Conservation (phyloP, 257 asterid genomes). For the Agastache rugosa region DNA sequence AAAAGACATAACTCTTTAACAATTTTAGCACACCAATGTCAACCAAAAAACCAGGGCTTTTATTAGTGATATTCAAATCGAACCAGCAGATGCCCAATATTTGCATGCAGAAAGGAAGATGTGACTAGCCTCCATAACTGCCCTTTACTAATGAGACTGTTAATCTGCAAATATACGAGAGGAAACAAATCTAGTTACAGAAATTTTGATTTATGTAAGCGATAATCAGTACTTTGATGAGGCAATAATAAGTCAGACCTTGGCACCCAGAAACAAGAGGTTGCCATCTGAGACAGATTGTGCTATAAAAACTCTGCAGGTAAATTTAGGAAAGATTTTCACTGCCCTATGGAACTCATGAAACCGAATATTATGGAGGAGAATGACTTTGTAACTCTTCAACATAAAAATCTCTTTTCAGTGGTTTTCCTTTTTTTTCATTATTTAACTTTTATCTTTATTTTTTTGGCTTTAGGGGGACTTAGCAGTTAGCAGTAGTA, state of each 20-base stretch:
- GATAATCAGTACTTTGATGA: conserved; percentile 2
- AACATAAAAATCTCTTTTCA: conserved; percentile 7
- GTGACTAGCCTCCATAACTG: conserved; percentile 90
- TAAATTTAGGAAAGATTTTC: conserved; percentile 30
- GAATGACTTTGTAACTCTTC: conserved; percentile 11
- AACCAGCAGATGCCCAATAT: conserved; percentile 85
- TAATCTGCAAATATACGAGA: conserved; percentile 59
- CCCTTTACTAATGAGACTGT: conserved; percentile 82
- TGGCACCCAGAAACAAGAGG: conserved; percentile 83
- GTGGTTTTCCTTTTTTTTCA: background rate
- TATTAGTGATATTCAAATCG: conserved; percentile 38
- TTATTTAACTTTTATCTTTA: background rate
- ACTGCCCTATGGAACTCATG: conserved; percentile 14
- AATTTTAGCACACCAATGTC: conserved; percentile 23
- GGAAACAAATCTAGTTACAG: conserved; percentile 4
- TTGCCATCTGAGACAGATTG: conserved; percentile 72
- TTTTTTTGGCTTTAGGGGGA: background rate
- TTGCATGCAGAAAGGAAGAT: conserved; percentile 85
- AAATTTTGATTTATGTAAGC: conserved; percentile 27
- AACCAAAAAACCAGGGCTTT: conserved; percentile 5
- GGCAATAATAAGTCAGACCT: conserved; percentile 54
- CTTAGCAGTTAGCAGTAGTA: background rate
- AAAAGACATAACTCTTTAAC: conserved; percentile 38
- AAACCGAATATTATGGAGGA: conserved; percentile 20
- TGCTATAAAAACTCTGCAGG: conserved; percentile 68